Conservation (phyloP, 1,284 basidiomycete species). For the Ganoderma meredithae region DNA sequence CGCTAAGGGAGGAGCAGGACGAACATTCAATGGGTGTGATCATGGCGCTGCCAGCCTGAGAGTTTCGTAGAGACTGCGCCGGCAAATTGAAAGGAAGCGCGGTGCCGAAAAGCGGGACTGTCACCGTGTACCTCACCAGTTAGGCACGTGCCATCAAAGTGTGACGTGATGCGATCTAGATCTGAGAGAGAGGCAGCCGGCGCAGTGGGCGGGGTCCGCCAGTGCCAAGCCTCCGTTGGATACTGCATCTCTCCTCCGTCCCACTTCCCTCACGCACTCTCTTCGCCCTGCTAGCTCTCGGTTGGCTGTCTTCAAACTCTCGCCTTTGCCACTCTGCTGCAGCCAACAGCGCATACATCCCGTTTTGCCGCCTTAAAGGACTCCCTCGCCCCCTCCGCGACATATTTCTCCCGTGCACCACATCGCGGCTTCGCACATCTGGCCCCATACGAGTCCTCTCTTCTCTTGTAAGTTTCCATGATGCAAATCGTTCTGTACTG, state of each 20-base stretch:
- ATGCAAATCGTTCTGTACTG: neutral
- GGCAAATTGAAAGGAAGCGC: neutral
- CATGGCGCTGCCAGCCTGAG: neutral
- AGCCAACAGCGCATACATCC: neutral
- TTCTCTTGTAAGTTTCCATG: conserved; percentile 3
- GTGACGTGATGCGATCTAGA: conserved; percentile 2
- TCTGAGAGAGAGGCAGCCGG: neutral
- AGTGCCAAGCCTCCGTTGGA: neutral
- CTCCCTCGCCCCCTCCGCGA: neutral
- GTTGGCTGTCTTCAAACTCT: no score
- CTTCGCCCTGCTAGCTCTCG: neutral
- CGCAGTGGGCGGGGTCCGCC: neutral
- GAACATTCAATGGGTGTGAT: neutral
- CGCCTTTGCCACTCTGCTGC: neutral
- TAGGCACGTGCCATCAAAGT: neutral
- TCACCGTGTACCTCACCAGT: conserved; percentile 3
- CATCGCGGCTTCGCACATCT: neutral
- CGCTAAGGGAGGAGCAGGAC: neutral
- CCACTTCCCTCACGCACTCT: neutral
- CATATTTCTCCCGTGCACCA: neutral
- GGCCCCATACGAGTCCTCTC: neutral
- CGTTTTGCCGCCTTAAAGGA: neutral
- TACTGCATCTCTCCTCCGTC: neutral
- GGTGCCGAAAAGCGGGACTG: neutral
- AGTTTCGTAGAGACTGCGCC: neutral